Evolutionary conservation across 2,329 filamentous ascomycete species (phyloP).

Genomic region (Colletotrichum destructivum): DNA sequence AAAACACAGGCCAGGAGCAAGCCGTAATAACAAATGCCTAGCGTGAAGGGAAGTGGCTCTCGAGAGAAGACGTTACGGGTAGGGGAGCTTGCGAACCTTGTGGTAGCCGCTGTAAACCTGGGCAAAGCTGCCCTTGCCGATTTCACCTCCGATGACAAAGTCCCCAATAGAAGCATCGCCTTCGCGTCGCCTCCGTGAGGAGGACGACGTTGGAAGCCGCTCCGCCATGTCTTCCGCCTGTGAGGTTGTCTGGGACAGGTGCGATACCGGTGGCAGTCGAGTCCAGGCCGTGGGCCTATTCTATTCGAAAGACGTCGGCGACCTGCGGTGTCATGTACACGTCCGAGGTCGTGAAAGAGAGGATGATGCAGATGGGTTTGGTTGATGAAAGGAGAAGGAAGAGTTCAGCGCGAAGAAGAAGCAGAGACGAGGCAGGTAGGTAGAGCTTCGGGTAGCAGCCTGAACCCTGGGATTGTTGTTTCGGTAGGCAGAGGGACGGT

Average conservation of each 20-base stretch:
- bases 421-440: slow-evolving; percentile 43
- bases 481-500: slow-evolving; percentile 45
- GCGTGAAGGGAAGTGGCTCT: slow-evolving; percentile 7
- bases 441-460: slow-evolving; percentile 25
- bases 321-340: slow-evolving; percentile 58
- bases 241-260: slow-evolving; percentile 51
- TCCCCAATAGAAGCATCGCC: slow-evolving; percentile 69
- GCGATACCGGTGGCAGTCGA: slow-evolving; percentile 45
- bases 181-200: slow-evolving; percentile 50
- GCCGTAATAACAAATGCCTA: not conserved
- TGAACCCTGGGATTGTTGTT: slow-evolving; percentile 30
- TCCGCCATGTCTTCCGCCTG: slow-evolving; percentile 57
- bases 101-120: slow-evolving; percentile 92
- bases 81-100: slow-evolving; percentile 72
- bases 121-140: slow-evolving; percentile 97
- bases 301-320: slow-evolving; percentile 53
- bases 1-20: not conserved
- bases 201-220: slow-evolving; percentile 55
- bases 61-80: slow-evolving; percentile 31
- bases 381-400: slow-evolving; percentile 8
- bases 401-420: slow-evolving; percentile 40
- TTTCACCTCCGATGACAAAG: slow-evolving; percentile 88
- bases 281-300: slow-evolving; percentile 39
- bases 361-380: not conserved
- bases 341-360: slow-evolving; percentile 37